Conservation (phyloP, 352 stramenopile species). For the Phytophthora uliginosa region DNA sequence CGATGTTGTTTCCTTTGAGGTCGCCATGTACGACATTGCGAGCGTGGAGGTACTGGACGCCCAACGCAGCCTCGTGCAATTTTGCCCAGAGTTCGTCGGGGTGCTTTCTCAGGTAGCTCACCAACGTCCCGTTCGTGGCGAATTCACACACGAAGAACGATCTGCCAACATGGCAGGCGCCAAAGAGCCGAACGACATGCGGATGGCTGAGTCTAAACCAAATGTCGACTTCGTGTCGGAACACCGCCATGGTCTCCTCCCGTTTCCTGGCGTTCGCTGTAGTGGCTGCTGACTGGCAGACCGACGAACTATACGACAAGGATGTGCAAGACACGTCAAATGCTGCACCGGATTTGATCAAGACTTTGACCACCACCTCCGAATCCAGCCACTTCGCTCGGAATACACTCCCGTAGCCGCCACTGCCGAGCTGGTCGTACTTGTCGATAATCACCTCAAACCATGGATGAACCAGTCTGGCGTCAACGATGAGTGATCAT, state of each 20-base stretch:
- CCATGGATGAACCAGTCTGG: slow-evolving; percentile 12
- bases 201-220: slow-evolving; percentile 24
- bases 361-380: slow-evolving; percentile 6
- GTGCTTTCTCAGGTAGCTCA: slow-evolving; percentile 5
- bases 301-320: not conserved
- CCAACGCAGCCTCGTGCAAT: slow-evolving; percentile 5
- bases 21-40: slow-evolving; percentile 6
- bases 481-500: not conserved
- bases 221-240: slow-evolving; percentile 16
- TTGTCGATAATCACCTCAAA: slow-evolving; percentile 6
- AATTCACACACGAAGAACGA: slow-evolving; percentile 25
- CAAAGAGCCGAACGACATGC: slow-evolving; percentile 13
- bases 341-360: not conserved
- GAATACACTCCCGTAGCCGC: slow-evolving; percentile 2
- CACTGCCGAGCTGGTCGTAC: not conserved
- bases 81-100: not conserved
- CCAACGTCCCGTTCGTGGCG: slow-evolving; percentile 14
- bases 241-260: not conserved
- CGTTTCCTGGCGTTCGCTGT: not conserved
- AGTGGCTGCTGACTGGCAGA: not conserved
- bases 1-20: slow-evolving; percentile 19
- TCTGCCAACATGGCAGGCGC: slow-evolving; percentile 14
- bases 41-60: slow-evolving; percentile 6
- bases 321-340: slow-evolving; percentile 1
- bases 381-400: slow-evolving; percentile 9